Evolutionary conservation across 2,329 filamentous ascomycete genomes (phyloP).

Genomic region (Fusarium irregulare): DNA sequence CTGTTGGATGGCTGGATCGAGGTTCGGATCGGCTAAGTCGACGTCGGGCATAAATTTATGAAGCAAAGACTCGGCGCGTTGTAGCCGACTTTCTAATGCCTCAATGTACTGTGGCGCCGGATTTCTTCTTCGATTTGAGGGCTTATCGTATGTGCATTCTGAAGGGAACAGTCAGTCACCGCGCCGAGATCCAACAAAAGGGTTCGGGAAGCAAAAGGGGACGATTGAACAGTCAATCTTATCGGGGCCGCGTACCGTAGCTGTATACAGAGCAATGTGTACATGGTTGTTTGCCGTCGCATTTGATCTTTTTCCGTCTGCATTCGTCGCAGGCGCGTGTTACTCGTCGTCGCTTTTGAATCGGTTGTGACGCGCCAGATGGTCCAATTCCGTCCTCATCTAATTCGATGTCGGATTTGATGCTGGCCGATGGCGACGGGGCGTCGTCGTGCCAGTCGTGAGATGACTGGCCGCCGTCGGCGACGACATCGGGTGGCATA

Average conservation of each 20-base stretch:
- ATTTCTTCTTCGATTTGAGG: slow-evolving; percentile 89
- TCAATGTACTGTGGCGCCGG: slow-evolving; percentile 94
- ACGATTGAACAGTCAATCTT: slow-evolving; percentile 6
- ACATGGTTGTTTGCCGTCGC: slow-evolving; percentile 86
- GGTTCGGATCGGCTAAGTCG: slow-evolving; percentile 84
- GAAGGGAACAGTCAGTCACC: slow-evolving; percentile 30
- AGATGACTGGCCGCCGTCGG: slow-evolving; percentile 54
- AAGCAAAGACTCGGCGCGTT: slow-evolving; percentile 83
- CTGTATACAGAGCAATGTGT: slow-evolving; percentile 98
- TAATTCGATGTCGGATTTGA: slow-evolving; percentile 57
- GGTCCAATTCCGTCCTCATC: slow-evolving; percentile 52
- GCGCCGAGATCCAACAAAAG: background rate
- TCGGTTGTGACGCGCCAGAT: slow-evolving; percentile 60
- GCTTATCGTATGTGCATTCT: slow-evolving; percentile 97
- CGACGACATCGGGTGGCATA: slow-evolving; percentile 56
- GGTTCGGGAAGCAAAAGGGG: slow-evolving; percentile 1
- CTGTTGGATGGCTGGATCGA: slow-evolving; percentile 81
- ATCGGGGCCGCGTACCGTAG: slow-evolving; percentile 76
- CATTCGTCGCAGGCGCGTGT: slow-evolving; percentile 87
- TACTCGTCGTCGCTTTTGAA: slow-evolving; percentile 82
- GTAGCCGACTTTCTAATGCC: slow-evolving; percentile 83
- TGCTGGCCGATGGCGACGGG: slow-evolving; percentile 57
- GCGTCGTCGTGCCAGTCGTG: slow-evolving; percentile 53
- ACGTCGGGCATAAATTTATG: slow-evolving; percentile 84
- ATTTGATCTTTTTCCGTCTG: slow-evolving; percentile 88